Evolutionary conservation across 2,329 filamentous ascomycete genomes (phyloP).

Genomic region (Paecilomyces sp.): DNA sequence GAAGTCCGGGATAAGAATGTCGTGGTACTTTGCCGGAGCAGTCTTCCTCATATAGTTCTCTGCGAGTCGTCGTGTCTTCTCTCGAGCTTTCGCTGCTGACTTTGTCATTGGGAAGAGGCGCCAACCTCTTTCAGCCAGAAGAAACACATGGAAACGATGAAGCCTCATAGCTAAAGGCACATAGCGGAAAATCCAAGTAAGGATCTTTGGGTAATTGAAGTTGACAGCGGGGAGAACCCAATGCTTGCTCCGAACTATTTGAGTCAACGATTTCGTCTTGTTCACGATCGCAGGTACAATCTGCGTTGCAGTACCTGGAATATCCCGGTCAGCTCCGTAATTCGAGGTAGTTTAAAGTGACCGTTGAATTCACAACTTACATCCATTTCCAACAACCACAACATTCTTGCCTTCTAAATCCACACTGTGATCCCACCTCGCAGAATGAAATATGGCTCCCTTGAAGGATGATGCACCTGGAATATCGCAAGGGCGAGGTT

Average conservation of each 20-base stretch:
- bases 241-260: slow-evolving; percentile 50
- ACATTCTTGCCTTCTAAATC: slow-evolving; percentile 50
- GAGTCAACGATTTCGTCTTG: slow-evolving; percentile 47
- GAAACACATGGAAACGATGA: slow-evolving; percentile 28
- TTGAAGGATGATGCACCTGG: slow-evolving; percentile 48
- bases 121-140: slow-evolving; percentile 14
- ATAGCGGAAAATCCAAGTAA: slow-evolving; percentile 43
- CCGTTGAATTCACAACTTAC: slow-evolving; percentile 34
- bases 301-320: slow-evolving; percentile 17
- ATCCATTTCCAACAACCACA: slow-evolving; percentile 52
- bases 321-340: not conserved
- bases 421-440: slow-evolving; percentile 48
- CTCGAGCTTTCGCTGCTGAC: slow-evolving; percentile 31
- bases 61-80: slow-evolving; percentile 26
- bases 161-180: slow-evolving; percentile 38
- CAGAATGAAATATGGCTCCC: slow-evolving; percentile 52
- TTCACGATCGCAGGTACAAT: slow-evolving; percentile 23
- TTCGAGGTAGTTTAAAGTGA: too few relatives aligned
- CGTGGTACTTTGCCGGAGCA: slow-evolving; percentile 54
- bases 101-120: slow-evolving; percentile 37
- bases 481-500: slow-evolving; percentile 45
- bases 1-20: slow-evolving; percentile 56
- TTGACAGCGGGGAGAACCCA: slow-evolving; percentile 44
- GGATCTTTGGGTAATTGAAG: slow-evolving; percentile 40
- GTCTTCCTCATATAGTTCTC: slow-evolving; percentile 43